These are phyloP conservation scores for Arabis hirsuta DNA, from an alignment of 345 rosid species.

Conservation along the genomic window DNA sequence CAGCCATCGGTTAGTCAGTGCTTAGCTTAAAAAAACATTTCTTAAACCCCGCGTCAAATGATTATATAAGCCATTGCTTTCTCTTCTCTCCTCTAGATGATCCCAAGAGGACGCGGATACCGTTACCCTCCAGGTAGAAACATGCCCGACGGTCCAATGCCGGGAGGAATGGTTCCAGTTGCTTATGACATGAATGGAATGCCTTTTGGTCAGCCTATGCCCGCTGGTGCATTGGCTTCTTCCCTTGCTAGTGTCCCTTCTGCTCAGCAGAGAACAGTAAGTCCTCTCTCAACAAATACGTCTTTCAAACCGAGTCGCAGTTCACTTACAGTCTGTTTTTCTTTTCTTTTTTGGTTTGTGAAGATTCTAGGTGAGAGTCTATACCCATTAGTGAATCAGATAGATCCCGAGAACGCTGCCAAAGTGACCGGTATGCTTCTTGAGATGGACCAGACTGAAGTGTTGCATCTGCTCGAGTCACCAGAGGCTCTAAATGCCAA, in stretches of 20 bases:
- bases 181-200: conserved; percentile 74
- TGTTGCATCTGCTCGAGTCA: conserved; percentile 76
- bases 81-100: conserved; percentile 57
- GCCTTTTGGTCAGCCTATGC: conserved; percentile 62
- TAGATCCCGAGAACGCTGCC: conserved; percentile 76
- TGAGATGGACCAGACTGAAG: conserved; percentile 84
- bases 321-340: conserved; percentile 4
- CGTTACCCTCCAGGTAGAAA: conserved; percentile 85
- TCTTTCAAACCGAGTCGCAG: not conserved
- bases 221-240: conserved; percentile 65
- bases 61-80: not conserved
- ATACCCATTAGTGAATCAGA: conserved; percentile 69
- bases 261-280: conserved; percentile 78
- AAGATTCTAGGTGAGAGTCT: conserved; percentile 76
- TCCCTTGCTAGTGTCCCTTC: conserved; percentile 71
- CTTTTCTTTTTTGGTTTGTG: not conserved
- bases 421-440: conserved; percentile 85
- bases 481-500: conserved; percentile 77
- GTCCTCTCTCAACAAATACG: conserved; percentile 13
- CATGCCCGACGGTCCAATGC: conserved; percentile 71
- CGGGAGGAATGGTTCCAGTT: conserved; percentile 77
- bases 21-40: not conserved
- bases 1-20: conserved; percentile 73
- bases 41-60: not conserved
- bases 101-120: conserved; percentile 80